A percentile compares a stretch with the other conserved stretches of the same genome.
phyloP scores from a whole-genome alignment of 768 basidiomycete genomes.

The Xerocomellus dryophilus region DNA sequence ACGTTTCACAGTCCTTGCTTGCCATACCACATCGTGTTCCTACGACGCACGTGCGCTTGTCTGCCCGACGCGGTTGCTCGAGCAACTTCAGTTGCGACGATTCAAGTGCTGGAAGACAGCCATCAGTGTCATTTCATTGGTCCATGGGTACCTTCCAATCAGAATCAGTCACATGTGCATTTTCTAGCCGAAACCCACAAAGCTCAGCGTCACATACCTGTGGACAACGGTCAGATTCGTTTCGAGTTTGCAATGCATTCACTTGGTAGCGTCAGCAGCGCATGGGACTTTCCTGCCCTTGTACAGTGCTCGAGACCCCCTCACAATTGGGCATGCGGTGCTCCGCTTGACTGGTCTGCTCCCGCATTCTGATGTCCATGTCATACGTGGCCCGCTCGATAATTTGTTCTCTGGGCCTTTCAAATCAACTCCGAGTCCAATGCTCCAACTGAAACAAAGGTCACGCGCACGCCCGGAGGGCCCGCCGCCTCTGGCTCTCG shows the following conservation, averaged over 20 bases:
- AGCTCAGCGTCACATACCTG: no score
- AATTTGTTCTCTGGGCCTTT: background rate
- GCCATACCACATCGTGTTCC: conserved; percentile 1
- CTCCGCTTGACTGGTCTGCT: background rate
- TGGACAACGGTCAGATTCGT: background rate
- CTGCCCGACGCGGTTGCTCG: background rate
- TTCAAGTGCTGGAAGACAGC: background rate
- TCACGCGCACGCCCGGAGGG: no score
- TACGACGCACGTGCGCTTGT: background rate
- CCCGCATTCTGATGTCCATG: background rate
- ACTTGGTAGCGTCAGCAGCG: no score
- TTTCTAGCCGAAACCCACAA: background rate
- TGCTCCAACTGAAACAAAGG: background rate
- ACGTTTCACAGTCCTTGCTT: conserved; percentile 6
- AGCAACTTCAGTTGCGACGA: background rate
- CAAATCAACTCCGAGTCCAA: background rate
- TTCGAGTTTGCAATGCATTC: no score
- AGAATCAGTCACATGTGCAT: no score
- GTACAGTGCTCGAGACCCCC: no score
- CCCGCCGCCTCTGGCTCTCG: background rate
- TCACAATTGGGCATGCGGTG: background rate
- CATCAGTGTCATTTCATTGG: no score
- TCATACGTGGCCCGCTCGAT: background rate
- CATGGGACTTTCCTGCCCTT: background rate
- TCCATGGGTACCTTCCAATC: no score